Conservation (phyloP, 179 eudicot genomes). For the Pouteria campechiana region DNA sequence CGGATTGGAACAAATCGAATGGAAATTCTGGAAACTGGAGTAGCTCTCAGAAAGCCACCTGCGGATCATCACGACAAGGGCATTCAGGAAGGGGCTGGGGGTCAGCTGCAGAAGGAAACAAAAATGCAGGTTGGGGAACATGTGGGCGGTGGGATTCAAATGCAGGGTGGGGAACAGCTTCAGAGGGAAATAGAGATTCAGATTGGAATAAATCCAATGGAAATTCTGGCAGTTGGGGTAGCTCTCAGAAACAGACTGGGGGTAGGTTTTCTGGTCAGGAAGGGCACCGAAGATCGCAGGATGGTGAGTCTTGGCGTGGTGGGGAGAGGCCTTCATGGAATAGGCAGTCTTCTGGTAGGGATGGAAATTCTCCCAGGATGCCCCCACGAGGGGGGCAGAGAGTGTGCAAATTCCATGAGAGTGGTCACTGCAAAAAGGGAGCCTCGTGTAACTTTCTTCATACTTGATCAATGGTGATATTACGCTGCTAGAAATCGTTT, state of each 20-base stretch:
- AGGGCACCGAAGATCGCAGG: slow-evolving; percentile 17
- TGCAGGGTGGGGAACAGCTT: slow-evolving; percentile 13
- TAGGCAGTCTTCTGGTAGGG: slow-evolving; percentile 33
- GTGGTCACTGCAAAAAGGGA: slow-evolving; percentile 68
- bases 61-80: slow-evolving; percentile 1
- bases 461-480: no score
- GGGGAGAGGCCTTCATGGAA: slow-evolving; percentile 35
- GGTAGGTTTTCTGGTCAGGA: slow-evolving; percentile 20
- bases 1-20: slow-evolving; percentile 10
- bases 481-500: no score
- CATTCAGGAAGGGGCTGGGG: slow-evolving; percentile 22
- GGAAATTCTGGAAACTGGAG: slow-evolving; percentile 9
- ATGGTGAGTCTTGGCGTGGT: slow-evolving; percentile 11
- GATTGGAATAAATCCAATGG: slow-evolving; percentile 43
- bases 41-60: slow-evolving; percentile 1
- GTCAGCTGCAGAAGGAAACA: slow-evolving; percentile 28
- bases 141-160: slow-evolving; percentile 16
- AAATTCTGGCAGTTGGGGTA: slow-evolving; percentile 31
- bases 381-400: slow-evolving; percentile 41
- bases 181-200: slow-evolving; percentile 22
- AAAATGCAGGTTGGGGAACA: slow-evolving; percentile 26
- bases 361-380: slow-evolving; percentile 12
- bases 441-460: slow-evolving; percentile 64
- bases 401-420: slow-evolving; percentile 65
- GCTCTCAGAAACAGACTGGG: slow-evolving; percentile 32